phyloP scores from a whole-genome alignment of 2,329 filamentous ascomycete genomes.

The Diplocarpon mali region DNA sequence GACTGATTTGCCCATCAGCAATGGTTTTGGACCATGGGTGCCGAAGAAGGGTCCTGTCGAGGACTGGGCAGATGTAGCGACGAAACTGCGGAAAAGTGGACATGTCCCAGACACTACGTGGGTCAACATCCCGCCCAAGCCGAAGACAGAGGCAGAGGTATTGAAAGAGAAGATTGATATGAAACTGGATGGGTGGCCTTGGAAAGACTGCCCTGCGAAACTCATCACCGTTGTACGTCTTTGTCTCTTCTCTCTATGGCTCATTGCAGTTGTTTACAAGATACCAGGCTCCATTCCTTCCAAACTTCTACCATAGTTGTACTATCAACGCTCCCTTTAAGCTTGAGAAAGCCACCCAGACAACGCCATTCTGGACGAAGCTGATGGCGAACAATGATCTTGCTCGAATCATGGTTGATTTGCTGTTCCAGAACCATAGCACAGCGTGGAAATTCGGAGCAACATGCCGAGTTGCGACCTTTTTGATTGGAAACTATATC shows the following conservation, averaged over 20 bases:
- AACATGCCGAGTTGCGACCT: slow-evolving; percentile 10
- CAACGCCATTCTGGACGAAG: slow-evolving; percentile 5
- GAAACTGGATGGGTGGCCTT: slow-evolving; percentile 12
- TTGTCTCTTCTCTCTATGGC: not conserved
- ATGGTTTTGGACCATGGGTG: too few relatives aligned
- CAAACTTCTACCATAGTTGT: not conserved
- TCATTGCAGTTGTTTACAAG: not conserved
- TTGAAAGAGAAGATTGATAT: slow-evolving; percentile 7
- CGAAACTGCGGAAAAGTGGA: too few relatives aligned
- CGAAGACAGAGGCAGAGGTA: slow-evolving; percentile 8
- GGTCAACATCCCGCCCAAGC: not conserved
- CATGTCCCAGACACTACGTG: too few relatives aligned
- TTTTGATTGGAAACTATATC: slow-evolving; percentile 1
- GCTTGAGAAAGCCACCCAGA: not conserved
- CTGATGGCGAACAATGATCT: slow-evolving; percentile 6
- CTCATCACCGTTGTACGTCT: slow-evolving; percentile 5
- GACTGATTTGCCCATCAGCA: too few relatives aligned
- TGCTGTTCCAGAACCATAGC: slow-evolving; percentile 10
- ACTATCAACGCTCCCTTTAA: not conserved
- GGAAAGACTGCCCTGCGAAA: slow-evolving; percentile 7
- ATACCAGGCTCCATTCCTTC: slow-evolving; percentile 3
- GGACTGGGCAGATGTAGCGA: too few relatives aligned
- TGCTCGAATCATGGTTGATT: slow-evolving; percentile 1
- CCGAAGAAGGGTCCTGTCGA: too few relatives aligned
- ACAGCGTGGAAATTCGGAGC: slow-evolving; percentile 11